Evolutionary conservation across 345 rosid species (phyloP).

Genomic region (Eucalyptus erythrocorys): DNA sequence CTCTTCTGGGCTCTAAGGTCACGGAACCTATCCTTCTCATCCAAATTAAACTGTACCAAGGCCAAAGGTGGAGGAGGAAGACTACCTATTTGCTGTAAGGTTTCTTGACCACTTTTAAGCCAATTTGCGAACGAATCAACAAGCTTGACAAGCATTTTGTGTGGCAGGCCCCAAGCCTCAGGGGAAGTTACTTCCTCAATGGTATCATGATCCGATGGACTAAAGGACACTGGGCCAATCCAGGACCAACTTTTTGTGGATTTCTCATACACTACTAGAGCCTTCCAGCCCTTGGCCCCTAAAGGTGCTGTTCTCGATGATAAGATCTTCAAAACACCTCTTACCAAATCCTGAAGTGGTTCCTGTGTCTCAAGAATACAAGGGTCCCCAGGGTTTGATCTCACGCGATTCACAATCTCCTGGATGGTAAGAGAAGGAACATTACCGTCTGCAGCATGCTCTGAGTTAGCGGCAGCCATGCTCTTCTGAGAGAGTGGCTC

Average conservation of each 20-base stretch:
- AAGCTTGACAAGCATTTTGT: slow-evolving; percentile 92
- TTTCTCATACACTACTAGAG: slow-evolving; percentile 73
- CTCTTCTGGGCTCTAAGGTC: slow-evolving; percentile 99
- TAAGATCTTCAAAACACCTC: slow-evolving; percentile 91
- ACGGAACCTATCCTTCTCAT: slow-evolving; percentile 95
- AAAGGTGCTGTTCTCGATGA: slow-evolving; percentile 89
- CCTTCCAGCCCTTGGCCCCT: slow-evolving; percentile 98
- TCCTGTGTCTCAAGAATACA: slow-evolving; percentile 91
- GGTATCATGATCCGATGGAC: slow-evolving; percentile 48
- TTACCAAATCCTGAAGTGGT: slow-evolving; percentile 89
- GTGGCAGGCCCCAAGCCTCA: slow-evolving; percentile 91
- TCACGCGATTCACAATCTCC: slow-evolving; percentile 89
- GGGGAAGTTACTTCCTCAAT: slow-evolving; percentile 89
- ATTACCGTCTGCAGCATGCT: slow-evolving; percentile 24
- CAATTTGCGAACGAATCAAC: slow-evolving; percentile 96
- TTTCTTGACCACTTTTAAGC: slow-evolving; percentile 95
- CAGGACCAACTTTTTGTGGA: slow-evolving; percentile 85
- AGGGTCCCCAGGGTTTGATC: slow-evolving; percentile 90
- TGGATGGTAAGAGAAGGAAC: slow-evolving; percentile 64
- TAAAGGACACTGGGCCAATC: slow-evolving; percentile 61
- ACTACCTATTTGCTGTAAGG: slow-evolving; percentile 88
- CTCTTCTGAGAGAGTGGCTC: slow-evolving; percentile 34
- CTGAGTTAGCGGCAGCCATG: slow-evolving; percentile 21
- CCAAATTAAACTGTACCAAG: slow-evolving; percentile 69
- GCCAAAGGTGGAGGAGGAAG: slow-evolving; percentile 92